Evolutionary conservation across 1,284 basidiomycete genomes (phyloP).

Genomic region (Ustilago crameri): DNA sequence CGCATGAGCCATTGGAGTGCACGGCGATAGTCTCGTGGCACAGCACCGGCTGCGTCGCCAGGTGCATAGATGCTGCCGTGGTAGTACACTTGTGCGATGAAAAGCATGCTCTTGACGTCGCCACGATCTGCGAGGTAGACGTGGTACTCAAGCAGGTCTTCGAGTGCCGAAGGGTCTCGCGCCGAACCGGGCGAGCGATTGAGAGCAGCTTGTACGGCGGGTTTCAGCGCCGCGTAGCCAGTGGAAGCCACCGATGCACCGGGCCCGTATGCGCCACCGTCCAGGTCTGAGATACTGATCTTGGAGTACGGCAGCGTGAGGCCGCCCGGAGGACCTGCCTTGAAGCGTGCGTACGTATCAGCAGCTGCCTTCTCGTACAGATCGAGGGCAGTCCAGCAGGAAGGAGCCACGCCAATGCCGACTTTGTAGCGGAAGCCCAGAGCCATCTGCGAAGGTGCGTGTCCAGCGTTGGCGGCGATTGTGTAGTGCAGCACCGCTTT

Average conservation of each 20-base stretch:
- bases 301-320: constrained; percentile 83
- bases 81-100: constrained; percentile 61
- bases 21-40: constrained; percentile 54
- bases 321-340: constrained; percentile 89
- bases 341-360: constrained; percentile 75
- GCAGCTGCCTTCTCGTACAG: constrained; percentile 59
- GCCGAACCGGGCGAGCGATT: constrained; percentile 50
- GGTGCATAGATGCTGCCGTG: constrained; percentile 62
- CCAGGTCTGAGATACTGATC: constrained; percentile 86
- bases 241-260: constrained; percentile 87
- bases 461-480: constrained; percentile 86
- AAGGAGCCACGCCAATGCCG: constrained; percentile 80
- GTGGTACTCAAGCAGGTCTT: constrained; percentile 81
- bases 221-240: constrained; percentile 73
- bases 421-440: constrained; percentile 94
- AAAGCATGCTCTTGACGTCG: constrained; percentile 41
- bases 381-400: constrained; percentile 71
- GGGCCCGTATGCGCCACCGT: constrained; percentile 88
- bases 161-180: constrained; percentile 68
- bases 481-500: constrained; percentile 90
- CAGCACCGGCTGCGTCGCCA: constrained; percentile 58
- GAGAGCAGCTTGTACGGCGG: constrained; percentile 80
- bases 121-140: constrained; percentile 58
- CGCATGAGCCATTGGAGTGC: constrained; percentile 48
- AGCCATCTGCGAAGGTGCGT: constrained; percentile 89